Percentiles rank a stretch among this genome's conserved stretches.
phyloP scores from a whole-genome alignment of 208 protist genomes.

The Balamuthia mandrillaris region DNA sequence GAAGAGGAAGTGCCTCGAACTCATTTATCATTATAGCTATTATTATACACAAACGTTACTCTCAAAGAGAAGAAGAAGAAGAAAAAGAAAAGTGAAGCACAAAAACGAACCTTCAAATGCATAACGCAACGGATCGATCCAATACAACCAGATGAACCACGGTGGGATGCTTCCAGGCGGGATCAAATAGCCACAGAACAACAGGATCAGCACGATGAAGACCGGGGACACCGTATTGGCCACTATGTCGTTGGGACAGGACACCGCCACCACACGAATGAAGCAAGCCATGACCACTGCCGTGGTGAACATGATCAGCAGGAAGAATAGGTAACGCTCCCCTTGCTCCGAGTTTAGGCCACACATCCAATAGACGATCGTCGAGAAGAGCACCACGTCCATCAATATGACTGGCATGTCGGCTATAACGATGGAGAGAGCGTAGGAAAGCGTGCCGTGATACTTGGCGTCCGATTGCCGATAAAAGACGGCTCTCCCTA shows the following conservation, averaged over 20 bases:
- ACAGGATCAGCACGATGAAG: not conserved
- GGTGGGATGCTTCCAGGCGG: not conserved
- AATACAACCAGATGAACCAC: slow-evolving; percentile 28
- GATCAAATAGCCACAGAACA: slow-evolving; percentile 31
- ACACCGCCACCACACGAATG: not conserved
- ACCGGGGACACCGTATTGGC: not conserved
- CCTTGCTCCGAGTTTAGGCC: no score
- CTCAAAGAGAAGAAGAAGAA: no score
- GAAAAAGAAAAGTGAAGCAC: no score
- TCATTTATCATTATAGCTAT: not conserved
- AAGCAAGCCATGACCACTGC: no score
- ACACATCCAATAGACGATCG: not conserved
- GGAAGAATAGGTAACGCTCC: no score
- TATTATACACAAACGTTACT: no score
- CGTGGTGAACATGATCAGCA: no score
- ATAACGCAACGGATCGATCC: not conserved
- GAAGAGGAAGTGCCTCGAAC: no score
- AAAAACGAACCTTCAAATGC: no score
- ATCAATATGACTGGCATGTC: not conserved
- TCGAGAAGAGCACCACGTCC: not conserved
- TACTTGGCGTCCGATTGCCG: not conserved
- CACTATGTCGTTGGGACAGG: not conserved
- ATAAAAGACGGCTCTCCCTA: not conserved
- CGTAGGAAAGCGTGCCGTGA: not conserved
- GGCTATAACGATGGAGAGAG: not conserved